Percentiles rank a stretch among this genome's conserved stretches.
Conservation (phyloP, 352 stramenopile genomes). For the Phytophthora crassamura region DNA sequence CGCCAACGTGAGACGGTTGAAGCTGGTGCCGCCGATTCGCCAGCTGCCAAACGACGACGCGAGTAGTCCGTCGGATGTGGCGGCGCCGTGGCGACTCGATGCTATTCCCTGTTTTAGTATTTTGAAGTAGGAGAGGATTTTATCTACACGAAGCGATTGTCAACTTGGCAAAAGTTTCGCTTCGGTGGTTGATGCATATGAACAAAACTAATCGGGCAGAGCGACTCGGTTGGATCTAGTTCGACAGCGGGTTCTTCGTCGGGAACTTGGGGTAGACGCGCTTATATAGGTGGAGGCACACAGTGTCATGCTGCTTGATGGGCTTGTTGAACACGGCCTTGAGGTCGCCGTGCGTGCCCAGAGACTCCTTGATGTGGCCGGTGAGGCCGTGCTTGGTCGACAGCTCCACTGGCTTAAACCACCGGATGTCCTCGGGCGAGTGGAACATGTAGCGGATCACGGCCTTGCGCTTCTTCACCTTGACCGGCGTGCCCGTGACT, state of each 20-base stretch:
- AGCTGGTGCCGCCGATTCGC: constrained; percentile 1
- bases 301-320: constrained; percentile 99
- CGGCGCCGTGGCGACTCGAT: not conserved
- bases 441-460: constrained; percentile 99
- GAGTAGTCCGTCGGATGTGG: constrained; percentile 17
- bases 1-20: constrained; percentile 29
- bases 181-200: constrained; percentile 24
- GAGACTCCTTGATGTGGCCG: constrained; percentile 97
- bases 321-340: constrained; percentile 99
- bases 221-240: constrained; percentile 24
- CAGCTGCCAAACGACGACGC: constrained; percentile 45
- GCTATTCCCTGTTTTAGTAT: not conserved
- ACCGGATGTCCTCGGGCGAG: constrained; percentile 97
- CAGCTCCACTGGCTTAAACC: constrained; percentile 99
- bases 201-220: constrained; percentile 28
- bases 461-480: constrained; percentile 98
- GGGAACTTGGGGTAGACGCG: constrained; percentile 98
- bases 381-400: constrained; percentile 98
- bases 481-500: constrained; percentile 97
- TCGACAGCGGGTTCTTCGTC: constrained; percentile 44
- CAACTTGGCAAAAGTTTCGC: constrained; percentile 11
- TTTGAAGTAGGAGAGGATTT: constrained; percentile 31
- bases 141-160: constrained; percentile 35
- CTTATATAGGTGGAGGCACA: constrained; percentile 99
- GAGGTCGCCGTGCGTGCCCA: constrained; percentile 99